phyloP scores from a whole-genome alignment of 345 rosid genomes.

The Laguncularia racemosa region DNA sequence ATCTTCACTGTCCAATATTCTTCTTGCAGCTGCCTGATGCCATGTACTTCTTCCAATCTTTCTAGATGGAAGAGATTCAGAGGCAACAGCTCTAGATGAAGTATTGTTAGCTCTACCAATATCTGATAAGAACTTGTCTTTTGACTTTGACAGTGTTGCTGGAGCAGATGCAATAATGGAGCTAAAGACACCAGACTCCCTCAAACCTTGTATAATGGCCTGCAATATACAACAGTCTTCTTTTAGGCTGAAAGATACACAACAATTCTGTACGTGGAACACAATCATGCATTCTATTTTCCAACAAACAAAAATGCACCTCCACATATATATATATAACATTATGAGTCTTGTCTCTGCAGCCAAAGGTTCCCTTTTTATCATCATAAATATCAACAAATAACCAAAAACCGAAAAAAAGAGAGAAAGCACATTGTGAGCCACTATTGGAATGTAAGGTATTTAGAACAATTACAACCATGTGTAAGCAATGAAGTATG shows the following conservation, averaged over 20 bases:
- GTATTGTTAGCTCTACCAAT: conserved; percentile 27
- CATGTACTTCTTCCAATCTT: conserved; percentile 38
- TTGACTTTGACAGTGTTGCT: conserved; percentile 43
- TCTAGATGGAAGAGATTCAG: conserved; percentile 41
- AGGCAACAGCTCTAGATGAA: conserved; percentile 43
- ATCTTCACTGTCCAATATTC: conserved; percentile 30
- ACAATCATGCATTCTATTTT: too few relatives aligned
- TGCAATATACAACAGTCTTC: conserved; percentile 17
- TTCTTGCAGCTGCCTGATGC: conserved; percentile 46
- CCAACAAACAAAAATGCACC: too few relatives aligned
- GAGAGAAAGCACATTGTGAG: too few relatives aligned
- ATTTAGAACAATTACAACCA: too few relatives aligned
- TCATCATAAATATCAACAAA: too few relatives aligned
- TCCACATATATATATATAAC: too few relatives aligned
- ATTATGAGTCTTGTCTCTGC: too few relatives aligned
- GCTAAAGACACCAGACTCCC: conserved; percentile 83
- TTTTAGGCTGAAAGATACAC: not conserved
- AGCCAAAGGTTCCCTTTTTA: too few relatives aligned
- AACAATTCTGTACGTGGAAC: too few relatives aligned
- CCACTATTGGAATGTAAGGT: too few relatives aligned
- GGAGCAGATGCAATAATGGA: conserved; percentile 53
- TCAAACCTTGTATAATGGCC: conserved; percentile 73
- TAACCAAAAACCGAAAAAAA: too few relatives aligned
- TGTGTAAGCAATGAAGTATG: too few relatives aligned
- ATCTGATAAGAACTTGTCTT: conserved; percentile 42